Evolutionary conservation across 164 flowering plant species (phyloP).

Genomic region (Stephania yunnanensis): DNA sequence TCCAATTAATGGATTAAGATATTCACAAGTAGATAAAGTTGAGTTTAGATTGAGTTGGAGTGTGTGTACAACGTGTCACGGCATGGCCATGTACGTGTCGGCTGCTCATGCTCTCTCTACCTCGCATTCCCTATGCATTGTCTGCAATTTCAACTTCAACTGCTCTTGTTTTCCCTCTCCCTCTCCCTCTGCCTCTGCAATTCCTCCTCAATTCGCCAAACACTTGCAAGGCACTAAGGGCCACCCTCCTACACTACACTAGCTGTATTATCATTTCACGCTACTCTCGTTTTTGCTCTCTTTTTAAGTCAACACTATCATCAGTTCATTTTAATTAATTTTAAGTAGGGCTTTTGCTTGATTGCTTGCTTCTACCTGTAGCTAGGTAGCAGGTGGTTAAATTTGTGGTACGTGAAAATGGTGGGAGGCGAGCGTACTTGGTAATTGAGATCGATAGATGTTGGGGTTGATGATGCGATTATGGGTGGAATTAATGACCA

Average conservation of each 20-base stretch:
- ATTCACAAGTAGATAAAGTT: neutral
- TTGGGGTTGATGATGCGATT: slow-evolving; percentile 19
- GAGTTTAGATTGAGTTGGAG: neutral
- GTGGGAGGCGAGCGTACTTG: neutral
- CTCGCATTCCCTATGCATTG: too few relatives aligned
- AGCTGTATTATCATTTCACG: too few relatives aligned
- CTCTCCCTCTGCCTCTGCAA: too few relatives aligned
- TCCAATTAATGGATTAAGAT: too few relatives aligned
- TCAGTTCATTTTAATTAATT: too few relatives aligned
- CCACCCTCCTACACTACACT: neutral
- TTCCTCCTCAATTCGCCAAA: neutral
- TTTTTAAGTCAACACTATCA: too few relatives aligned
- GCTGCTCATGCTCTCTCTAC: neutral
- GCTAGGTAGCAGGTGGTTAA: too few relatives aligned
- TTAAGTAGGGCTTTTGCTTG: too few relatives aligned
- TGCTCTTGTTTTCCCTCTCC: neutral
- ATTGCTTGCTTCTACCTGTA: too few relatives aligned
- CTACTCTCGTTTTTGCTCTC: too few relatives aligned
- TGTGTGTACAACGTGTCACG: neutral
- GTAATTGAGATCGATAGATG: neutral
- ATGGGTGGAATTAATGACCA: slow-evolving; percentile 14
- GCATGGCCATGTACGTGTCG: neutral
- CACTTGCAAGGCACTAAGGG: neutral
- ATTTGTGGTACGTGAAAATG: too few relatives aligned
- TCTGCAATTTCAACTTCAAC: too few relatives aligned